Evolutionary conservation across 116 monocot genomes (phyloP), one percentile per base, ranked within the genome.

Genomic region (Cymodocea nodosa): DNA sequence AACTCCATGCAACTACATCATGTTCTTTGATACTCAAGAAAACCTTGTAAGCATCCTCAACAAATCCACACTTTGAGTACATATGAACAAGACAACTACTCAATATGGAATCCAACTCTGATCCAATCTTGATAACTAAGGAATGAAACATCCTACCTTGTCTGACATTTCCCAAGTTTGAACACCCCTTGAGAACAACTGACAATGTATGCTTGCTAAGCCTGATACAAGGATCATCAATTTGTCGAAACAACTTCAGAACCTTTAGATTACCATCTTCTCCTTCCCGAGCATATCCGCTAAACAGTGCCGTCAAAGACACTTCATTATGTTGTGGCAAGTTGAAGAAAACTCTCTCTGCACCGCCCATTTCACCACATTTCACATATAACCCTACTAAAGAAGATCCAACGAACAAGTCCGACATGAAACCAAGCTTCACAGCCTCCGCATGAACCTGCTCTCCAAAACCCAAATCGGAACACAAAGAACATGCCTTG

Each of bases 341-440:
- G 23, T 61, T 20, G 36, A 78, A 68, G 52, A 84, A 84, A 9
- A 52, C 69, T 59, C 51, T 75, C 58, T 84, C 80, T 8, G 80
- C 84, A 35, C 72, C 56, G 11, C 36, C 71, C 58, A 68, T 23
- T 50, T 79, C 72, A 3, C 77, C 72, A 44, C 75, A 84, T 50
- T 77, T 84, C 48, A 52, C 69, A 69, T 80, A 80, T n/a, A 78
- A 48, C 68, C 72, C 77, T 36, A 84, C 69, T 50, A 84, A 62
- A 11, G 69, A 36, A 61, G 80, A 75, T 11, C 77, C 75, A 44
- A 82, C 62, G 18, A 55, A 75, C 8, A 66, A 60, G 59, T 82
- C 78, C 0, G 61, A 72, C 20, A 75, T 59, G 44, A 72, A 40
- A 0, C 55, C 52, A 51, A 82, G 62, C 60, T 81, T 82, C 49